Conservation (phyloP, 148 eudicot genomes). For the Chenopodium berlandieri region DNA sequence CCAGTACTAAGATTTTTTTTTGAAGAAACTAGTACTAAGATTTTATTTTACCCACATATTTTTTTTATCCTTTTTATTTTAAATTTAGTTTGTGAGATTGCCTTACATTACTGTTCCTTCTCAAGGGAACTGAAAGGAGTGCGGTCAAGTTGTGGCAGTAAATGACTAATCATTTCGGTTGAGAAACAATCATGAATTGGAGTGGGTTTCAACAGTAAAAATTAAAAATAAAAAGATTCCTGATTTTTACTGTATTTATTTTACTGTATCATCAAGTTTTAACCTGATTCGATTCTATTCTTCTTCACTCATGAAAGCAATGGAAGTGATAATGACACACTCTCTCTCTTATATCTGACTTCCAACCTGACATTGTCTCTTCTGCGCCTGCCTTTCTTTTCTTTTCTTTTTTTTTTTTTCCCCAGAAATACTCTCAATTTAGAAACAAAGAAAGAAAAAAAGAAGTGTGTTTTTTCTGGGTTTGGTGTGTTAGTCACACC, state of each 20-base stretch:
- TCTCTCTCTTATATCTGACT: constrained; percentile 16
- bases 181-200: constrained; percentile 42
- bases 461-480: background rate
- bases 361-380: constrained; percentile 32
- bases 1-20: background rate
- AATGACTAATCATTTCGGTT: constrained; percentile 46
- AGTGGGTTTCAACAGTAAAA: constrained; percentile 28
- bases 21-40: too few relatives aligned
- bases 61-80: background rate
- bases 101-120: constrained; percentile 31
- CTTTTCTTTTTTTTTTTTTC: constrained; percentile 9
- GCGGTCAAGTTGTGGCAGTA: constrained; percentile 35
- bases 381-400: constrained; percentile 23
- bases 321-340: constrained; percentile 31
- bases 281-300: constrained; percentile 42
- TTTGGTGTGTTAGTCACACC: constrained; percentile 19
- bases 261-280: constrained; percentile 24
- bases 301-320: constrained; percentile 37
- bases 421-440: background rate
- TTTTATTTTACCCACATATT: background rate
- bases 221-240: constrained; percentile 33
- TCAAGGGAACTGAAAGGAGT: constrained; percentile 38
- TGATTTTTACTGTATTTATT: constrained; percentile 10
- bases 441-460: background rate
- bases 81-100: background rate